Percentiles rank a stretch among this genome's conserved stretches.
Conservation (phyloP, 2,329 filamentous ascomycete species). For the Pestalotiopsis sp. region DNA sequence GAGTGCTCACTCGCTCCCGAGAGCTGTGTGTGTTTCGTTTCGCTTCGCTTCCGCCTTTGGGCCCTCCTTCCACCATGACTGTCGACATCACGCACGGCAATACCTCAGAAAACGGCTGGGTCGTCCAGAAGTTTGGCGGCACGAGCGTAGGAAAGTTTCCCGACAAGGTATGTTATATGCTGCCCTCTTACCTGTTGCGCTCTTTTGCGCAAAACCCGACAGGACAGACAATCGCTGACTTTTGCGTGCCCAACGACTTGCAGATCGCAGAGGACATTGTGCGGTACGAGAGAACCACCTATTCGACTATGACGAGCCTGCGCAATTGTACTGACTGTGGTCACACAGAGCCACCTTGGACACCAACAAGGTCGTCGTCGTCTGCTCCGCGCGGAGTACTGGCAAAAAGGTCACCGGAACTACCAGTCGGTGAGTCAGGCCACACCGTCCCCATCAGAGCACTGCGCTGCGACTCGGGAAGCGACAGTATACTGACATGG, state of each 20-base stretch:
- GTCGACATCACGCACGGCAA: slow-evolving; percentile 27
- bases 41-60: not conserved
- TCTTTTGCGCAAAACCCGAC: slow-evolving; percentile 16
- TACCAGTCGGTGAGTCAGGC: slow-evolving; percentile 78
- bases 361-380: slow-evolving; percentile 80
- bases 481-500: slow-evolving; percentile 15
- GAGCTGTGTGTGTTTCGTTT: not conserved
- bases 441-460: not conserved
- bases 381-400: slow-evolving; percentile 93
- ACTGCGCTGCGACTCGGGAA: not conserved
- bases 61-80: slow-evolving; percentile 14
- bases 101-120: slow-evolving; percentile 60
- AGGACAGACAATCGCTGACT: not conserved
- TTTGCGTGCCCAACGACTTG: not conserved
- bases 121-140: slow-evolving; percentile 94
- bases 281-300: slow-evolving; percentile 42
- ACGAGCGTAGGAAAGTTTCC: slow-evolving; percentile 96
- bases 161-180: slow-evolving; percentile 56
- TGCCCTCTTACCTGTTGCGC: slow-evolving; percentile 10
- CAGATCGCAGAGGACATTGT: slow-evolving; percentile 72
- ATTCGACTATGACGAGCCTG: not conserved
- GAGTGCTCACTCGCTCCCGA: not conserved
- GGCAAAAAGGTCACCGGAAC: slow-evolving; percentile 94
- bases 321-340: not conserved
- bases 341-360: slow-evolving; percentile 59